Base-by-base conservation (phyloP, 345 rosid genomes). In the Psidium friedrichsthalianum region DNA sequence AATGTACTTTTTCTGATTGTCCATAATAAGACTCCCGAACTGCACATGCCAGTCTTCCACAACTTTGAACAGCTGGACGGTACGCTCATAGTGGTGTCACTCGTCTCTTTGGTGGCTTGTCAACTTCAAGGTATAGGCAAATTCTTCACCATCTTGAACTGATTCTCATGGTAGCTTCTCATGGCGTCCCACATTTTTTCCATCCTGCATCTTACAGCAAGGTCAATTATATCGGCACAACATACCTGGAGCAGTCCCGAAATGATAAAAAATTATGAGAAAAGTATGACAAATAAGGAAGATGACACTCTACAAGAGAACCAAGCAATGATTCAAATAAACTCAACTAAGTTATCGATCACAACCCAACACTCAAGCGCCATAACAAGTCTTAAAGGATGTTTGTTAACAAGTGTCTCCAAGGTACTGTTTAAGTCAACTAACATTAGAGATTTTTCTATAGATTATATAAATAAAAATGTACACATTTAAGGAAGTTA, bases 131-230 rank as follows among this genome's bases (percentile, higher is more conserved):
- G 49, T 92, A 74, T 87, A n/a, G 49, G 88, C 86, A 96, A 85
- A 32, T 87, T 83, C 55, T 32, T 58, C 59, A 88, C 95, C 83
- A 89, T 89, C 86, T 59, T 90, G 2, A 57, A 90, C 89, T 97
- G 99, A 85, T 74, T 88, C 69, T 94, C 92, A 53, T 96, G 98
- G 80, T 94, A 95, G 84, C 1, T 49, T 87, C 69, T 92, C 98
- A 97, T 96, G 87, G 90, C 84, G 8, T 87, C 95, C 99, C 99
- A 97, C 99, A 96, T 97, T 49, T 58, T 89, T 1, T 93, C 94
- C 99, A 97, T 95, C 90, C 99, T 97, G 90, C 88, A 91, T 88
- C 81, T 69, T 8, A n/a, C 40, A 83, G 29, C 55, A 82, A n/a
- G n/a, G 56, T 24, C 27, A 52, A 36, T 59, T 21, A 27, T 53